Percentiles rank a stretch among this genome's conserved stretches.
Evolutionary conservation across 345 rosid genomes (phyloP).

Genomic region (Eucalyptus cladocalyx): DNA sequence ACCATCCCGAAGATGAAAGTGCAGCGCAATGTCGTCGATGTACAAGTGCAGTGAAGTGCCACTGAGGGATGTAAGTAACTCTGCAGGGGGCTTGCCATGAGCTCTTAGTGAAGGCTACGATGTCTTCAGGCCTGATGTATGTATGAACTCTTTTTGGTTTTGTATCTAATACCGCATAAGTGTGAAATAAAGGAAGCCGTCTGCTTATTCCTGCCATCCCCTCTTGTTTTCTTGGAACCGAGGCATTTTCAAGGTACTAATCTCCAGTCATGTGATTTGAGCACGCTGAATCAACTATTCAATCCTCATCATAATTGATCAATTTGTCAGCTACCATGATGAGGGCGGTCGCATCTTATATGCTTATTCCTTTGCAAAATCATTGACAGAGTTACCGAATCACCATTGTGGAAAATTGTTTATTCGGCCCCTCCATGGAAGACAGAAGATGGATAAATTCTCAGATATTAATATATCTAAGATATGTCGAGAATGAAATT

Average conservation of each 20-base stretch:
- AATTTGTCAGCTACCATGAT: too few species aligned
- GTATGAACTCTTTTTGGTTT: background rate
- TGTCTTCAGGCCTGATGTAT: background rate
- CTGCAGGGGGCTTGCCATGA: background rate
- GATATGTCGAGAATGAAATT: background rate
- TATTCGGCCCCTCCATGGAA: background rate
- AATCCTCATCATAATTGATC: too few species aligned
- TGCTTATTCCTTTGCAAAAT: background rate
- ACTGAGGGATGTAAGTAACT: background rate
- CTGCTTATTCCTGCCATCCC: background rate
- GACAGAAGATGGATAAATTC: background rate
- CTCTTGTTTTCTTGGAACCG: background rate
- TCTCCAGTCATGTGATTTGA: too few species aligned
- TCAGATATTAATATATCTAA: background rate
- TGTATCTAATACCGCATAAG: background rate
- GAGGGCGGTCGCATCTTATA: too few species aligned
- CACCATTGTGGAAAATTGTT: background rate
- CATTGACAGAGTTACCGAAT: background rate
- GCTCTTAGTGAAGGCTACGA: background rate
- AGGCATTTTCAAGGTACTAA: background rate
- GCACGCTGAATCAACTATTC: too few species aligned
- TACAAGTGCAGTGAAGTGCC: constrained; percentile 12
- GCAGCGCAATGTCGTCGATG: constrained; percentile 39
- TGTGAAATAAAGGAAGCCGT: background rate
- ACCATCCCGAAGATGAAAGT: constrained; percentile 55